Base-by-base conservation (phyloP, 345 rosid species). In the Nephelium lappaceum region DNA sequence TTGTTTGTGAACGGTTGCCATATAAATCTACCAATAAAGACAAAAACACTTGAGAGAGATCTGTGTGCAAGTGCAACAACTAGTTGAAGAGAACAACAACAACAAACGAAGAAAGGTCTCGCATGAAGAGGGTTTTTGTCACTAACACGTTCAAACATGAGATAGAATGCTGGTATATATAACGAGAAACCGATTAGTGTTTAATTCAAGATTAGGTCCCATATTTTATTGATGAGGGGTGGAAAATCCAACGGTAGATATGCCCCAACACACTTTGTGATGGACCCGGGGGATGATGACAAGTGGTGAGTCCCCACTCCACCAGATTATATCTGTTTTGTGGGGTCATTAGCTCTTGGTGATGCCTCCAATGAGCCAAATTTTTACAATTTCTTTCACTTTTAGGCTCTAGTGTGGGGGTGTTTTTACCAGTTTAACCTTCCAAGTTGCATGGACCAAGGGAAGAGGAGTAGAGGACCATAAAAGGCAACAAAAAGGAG, bases 281-380 rank as follows among this genome's bases (percentile, higher is more conserved):
- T 23, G 77, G 81, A 58, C 75, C 49, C 67, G 10, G 43, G 0
- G 10, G 74, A 55, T 75, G 80, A 76, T 63, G 83, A 80, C 83
- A 82, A 74, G 86, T 85, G 84, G 78, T 67, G 62, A 77, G 82
- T 23, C 85, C 84, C 80, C 55, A 5, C 7, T 16, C 57, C 72
- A 25, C 53, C 24, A 51, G 83, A 79, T 82, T 62, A 60, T 11
- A 57, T 75, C 78, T 72, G 78, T 68, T 77, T 12, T 23, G 83
- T 78, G 6, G 82, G 84, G 84, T 81, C 86, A 73, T 58, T 6
- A 8, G 18, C 43, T 63, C 69, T 67, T 23, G 64, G 78, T 71
- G 79, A 74, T 77, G 41, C 68, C 71, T 65, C 79, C 60, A 72
- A 55, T 16, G 67, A 72, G 66, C 75, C 80, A 64, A 69, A 63